phyloP scores from a whole-genome alignment of 78 protist species.

The Capsaspora owczarzaki region DNA sequence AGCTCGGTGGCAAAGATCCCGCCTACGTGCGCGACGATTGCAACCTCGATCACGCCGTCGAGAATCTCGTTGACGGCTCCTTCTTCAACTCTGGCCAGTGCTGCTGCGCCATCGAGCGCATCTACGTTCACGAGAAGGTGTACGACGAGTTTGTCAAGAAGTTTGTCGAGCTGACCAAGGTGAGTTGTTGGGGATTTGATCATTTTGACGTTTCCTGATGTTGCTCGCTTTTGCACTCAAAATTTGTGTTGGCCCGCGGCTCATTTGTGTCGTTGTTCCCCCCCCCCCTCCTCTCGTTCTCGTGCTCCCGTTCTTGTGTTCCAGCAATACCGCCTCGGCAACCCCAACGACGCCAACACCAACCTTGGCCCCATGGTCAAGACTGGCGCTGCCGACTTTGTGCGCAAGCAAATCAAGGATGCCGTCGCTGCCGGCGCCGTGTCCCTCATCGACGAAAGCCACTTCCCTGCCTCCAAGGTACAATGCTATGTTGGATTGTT shows the following conservation, averaged over 20 bases:
- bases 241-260: too few relatives aligned
- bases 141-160: neutral
- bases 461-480: neutral
- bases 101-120: neutral
- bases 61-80: slow-evolving; percentile 9
- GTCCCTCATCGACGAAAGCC: neutral
- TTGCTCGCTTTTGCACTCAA: too few relatives aligned
- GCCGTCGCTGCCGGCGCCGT: slow-evolving; percentile 12
- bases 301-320: too few relatives aligned
- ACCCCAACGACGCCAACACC: slow-evolving; percentile 9
- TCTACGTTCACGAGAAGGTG: neutral
- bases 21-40: slow-evolving; percentile 21
- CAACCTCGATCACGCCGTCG: slow-evolving; percentile 1
- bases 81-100: neutral
- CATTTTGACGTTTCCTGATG: too few relatives aligned
- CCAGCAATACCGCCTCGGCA: slow-evolving; percentile 12
- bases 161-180: neutral
- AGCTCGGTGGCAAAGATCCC: slow-evolving; percentile 29
- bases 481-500: neutral
- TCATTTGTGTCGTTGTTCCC: too few relatives aligned
- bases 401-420: slow-evolving; percentile 24
- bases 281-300: too few relatives aligned
- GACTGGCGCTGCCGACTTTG: slow-evolving; percentile 13
- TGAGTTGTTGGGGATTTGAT: neutral
- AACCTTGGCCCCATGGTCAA: slow-evolving; percentile 14